Evolutionary conservation across 805 yeast genomes (phyloP), one percentile per base, ranked within the genome.

Genomic region (Diddensiella transvaalensis): DNA sequence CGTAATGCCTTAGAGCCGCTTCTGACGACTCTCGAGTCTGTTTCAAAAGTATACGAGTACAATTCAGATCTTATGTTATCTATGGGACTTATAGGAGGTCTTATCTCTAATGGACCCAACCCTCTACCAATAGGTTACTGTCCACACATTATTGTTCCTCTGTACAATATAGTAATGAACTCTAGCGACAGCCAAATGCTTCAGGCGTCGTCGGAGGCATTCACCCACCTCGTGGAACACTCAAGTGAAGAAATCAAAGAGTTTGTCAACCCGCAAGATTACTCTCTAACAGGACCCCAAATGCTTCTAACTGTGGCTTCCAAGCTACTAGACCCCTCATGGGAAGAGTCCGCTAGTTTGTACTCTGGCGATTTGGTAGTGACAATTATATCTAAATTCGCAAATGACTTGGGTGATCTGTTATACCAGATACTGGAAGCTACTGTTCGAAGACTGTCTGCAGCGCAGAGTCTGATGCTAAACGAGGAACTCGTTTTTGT

Each of bases 261-360:
- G 32, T 47, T 47, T 43, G 17, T 50, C 11, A n/a, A 24, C 22
- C 26, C 23, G 4, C n/a, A 32, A 24, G 40, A 35, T 30, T 38
- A 33, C 6, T 22, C 39, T 2, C 29, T 40, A 26, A 39, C 50
- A 17, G 87, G 87, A 0, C 65, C 78, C 46, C 74, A 80, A 15
- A 68, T 74, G 2, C 71, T 87, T n/a, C 67, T 93, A 15, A 72
- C 75, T 26, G 78, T 85, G 11, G 80, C 84, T 2, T 78, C 86
- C 2, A 81, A 81, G 58, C 77, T 88, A 45, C 72, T 91, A 26
- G 78, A 85, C 1, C 87, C 95, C 0, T 72, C 73, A 4, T 70
- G 86, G 48, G 76, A 85, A 13, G 97, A 89, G 56, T 77, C 84
- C 39, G 96, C 96, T 0, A 90, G 95, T 1, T 73, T 82, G 66